These are phyloP conservation scores for Aegilops bicornis DNA, from an alignment of 176 grass and related monocot genomes.

Conservation along the genomic window DNA sequence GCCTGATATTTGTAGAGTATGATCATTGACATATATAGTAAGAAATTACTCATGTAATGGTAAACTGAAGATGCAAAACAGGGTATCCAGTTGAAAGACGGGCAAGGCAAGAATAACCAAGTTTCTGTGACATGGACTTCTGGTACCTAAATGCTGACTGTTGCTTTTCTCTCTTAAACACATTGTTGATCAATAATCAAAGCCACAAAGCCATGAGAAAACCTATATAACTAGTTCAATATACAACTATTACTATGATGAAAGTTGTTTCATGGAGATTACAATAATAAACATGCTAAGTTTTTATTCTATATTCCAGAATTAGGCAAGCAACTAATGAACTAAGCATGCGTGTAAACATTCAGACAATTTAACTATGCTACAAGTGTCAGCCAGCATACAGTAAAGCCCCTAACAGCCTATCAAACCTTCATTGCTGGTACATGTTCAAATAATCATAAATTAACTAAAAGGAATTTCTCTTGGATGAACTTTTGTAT, in stretches of 20 bases:
- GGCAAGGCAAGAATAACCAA: neutral
- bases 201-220: constrained; percentile 11
- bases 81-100: neutral
- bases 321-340: neutral
- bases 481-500: constrained; percentile 12
- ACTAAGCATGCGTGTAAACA: neutral
- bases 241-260: neutral
- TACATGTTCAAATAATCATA: constrained; percentile 7
- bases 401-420: neutral
- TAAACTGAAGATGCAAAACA: constrained; percentile 14
- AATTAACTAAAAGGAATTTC: constrained; percentile 12
- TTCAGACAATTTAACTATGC: neutral
- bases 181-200: neutral
- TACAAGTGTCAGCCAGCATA: neutral
- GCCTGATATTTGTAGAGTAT: constrained; percentile 41
- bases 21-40: constrained; percentile 11
- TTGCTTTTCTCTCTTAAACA: constrained; percentile 15
- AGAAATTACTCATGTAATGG: constrained; percentile 4
- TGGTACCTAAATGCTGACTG: neutral
- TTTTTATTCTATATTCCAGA: neutral
- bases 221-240: neutral
- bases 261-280: constrained; percentile 11
- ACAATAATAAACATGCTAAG: neutral
- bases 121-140: neutral
- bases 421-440: constrained; percentile 6